Evolutionary conservation across 176 grass and related monocot genomes (phyloP).

Genomic region (Raddia guianensis): DNA sequence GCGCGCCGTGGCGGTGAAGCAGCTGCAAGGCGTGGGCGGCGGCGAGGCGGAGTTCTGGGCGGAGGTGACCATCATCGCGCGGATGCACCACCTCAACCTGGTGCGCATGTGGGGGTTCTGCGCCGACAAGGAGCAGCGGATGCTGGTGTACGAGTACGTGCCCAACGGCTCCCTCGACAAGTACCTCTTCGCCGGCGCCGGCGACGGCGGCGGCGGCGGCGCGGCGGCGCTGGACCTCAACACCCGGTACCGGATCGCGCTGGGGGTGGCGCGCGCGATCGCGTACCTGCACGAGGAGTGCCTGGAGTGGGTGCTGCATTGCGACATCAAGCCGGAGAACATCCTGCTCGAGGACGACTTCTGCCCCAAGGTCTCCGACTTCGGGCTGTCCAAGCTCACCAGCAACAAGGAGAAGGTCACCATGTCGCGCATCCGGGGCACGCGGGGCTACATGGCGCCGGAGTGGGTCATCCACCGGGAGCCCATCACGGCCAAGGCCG

Average conservation of each 20-base stretch:
- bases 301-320: conserved; percentile 91
- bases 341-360: conserved; percentile 77
- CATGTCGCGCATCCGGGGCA: conserved; percentile 84
- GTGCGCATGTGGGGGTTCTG: conserved; percentile 98
- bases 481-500: conserved; percentile 94
- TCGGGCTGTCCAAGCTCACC: conserved; percentile 80
- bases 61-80: conserved; percentile 92
- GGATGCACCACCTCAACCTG: conserved; percentile 98
- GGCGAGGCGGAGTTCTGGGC: conserved; percentile 96
- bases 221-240: conserved; percentile 56
- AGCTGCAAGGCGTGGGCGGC: conserved; percentile 66
- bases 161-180: conserved; percentile 93
- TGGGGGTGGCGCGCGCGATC: conserved; percentile 83
- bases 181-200: conserved; percentile 59
- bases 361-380: conserved; percentile 91
- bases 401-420: conserved; percentile 94
- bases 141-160: conserved; percentile 94
- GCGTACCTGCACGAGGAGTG: conserved; percentile 96
- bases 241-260: conserved; percentile 77
- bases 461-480: conserved; percentile 96
- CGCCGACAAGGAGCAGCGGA: conserved; percentile 83
- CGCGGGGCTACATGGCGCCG: conserved; percentile 84
- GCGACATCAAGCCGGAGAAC: conserved; percentile 63
- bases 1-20: conserved; percentile 85
- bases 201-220: background rate